Conservation (phyloP, 768 basidiomycete species). For the Leccinum obscurum region DNA sequence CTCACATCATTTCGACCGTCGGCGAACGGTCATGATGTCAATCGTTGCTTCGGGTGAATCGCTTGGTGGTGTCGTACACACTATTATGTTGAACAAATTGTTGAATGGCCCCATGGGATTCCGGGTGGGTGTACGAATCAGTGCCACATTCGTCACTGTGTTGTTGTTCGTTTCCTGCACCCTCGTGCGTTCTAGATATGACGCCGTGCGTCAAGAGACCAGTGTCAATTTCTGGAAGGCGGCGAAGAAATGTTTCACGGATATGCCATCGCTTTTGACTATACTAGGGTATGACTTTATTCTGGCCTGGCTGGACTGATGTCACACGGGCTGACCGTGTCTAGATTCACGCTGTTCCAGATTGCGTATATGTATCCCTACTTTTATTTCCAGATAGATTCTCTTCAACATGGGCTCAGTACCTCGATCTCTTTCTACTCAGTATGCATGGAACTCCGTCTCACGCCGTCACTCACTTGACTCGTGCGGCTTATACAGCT, state of each 20-base stretch:
- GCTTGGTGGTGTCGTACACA: slow-evolving; percentile 55
- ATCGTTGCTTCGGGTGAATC: slow-evolving; percentile 48
- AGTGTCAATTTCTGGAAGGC: slow-evolving; percentile 17
- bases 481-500: not conserved
- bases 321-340: not conserved
- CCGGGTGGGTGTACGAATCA: slow-evolving; percentile 38
- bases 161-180: slow-evolving; percentile 40
- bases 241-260: slow-evolving; percentile 22
- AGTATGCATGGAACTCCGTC: not conserved
- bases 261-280: slow-evolving; percentile 27
- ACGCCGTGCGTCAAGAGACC: not conserved
- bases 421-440: slow-evolving; percentile 52
- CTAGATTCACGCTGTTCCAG: slow-evolving; percentile 33
- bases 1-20: slow-evolving; percentile 45
- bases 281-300: slow-evolving; percentile 21
- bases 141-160: slow-evolving; percentile 39
- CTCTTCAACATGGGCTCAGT: slow-evolving; percentile 48
- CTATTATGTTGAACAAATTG: slow-evolving; percentile 58
- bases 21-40: slow-evolving; percentile 45
- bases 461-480: not conserved
- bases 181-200: slow-evolving; percentile 38
- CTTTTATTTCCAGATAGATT: slow-evolving; percentile 60
- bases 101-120: slow-evolving; percentile 47
- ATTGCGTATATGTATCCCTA: slow-evolving; percentile 48
- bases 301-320: not conserved